phyloP scores from a whole-genome alignment of 805 yeast species.

The Yamadazyma paraphyllophila region DNA sequence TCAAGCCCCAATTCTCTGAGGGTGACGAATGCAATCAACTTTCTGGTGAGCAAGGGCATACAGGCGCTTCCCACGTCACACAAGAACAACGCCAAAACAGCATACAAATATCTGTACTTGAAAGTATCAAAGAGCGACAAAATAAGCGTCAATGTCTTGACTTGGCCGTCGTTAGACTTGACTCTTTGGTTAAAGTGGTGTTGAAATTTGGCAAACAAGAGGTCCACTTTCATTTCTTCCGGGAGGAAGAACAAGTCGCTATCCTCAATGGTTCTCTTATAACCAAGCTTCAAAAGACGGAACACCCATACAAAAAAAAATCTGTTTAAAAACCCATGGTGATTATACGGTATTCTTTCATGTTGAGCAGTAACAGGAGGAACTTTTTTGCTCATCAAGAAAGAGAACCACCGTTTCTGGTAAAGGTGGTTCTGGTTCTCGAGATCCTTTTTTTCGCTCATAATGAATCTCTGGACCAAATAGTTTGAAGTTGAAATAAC shows the following conservation, averaged over 20 bases:
- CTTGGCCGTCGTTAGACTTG: background rate
- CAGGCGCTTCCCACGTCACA: slow-evolving; percentile 27
- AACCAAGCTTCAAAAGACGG: slow-evolving; percentile 65
- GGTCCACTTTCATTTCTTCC: slow-evolving; percentile 34
- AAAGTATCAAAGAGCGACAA: slow-evolving; percentile 11
- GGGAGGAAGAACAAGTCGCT: slow-evolving; percentile 51
- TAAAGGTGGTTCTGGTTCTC: slow-evolving; percentile 1
- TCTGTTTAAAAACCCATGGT: slow-evolving; percentile 39
- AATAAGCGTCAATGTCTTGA: background rate
- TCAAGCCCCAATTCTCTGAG: slow-evolving; percentile 25
- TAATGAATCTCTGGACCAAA: background rate
- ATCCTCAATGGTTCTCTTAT: slow-evolving; percentile 65
- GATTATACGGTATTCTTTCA: slow-evolving; percentile 49
- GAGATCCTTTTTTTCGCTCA: slow-evolving; percentile 1
- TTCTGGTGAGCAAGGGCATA: slow-evolving; percentile 35
- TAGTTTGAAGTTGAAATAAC: background rate
- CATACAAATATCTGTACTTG: slow-evolving; percentile 9
- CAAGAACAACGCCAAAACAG: slow-evolving; percentile 29
- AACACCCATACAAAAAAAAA: slow-evolving; percentile 65
- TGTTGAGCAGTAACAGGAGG: slow-evolving; percentile 54
- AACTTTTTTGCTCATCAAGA: slow-evolving; percentile 34
- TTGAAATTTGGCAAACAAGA: slow-evolving; percentile 26
- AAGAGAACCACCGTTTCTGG: slow-evolving; percentile 36
- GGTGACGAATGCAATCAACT: slow-evolving; percentile 36
- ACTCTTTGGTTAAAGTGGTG: slow-evolving; percentile 14